phyloP scores from a whole-genome alignment of 129 eudicot genomes.

The Sambucus nigra region DNA sequence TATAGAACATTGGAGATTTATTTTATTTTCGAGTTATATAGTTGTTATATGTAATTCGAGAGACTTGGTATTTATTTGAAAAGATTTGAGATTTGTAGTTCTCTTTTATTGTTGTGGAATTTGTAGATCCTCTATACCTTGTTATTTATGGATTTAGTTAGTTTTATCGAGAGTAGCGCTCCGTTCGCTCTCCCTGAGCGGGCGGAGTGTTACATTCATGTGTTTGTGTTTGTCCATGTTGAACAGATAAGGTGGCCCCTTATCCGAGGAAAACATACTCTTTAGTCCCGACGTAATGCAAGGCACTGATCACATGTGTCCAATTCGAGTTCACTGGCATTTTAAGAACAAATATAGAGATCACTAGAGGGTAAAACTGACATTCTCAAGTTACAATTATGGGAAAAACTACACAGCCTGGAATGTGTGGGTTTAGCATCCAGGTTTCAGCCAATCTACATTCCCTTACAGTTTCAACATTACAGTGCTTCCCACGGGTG shows the following conservation, averaged over 20 bases:
- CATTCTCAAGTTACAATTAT: slow-evolving; percentile 47
- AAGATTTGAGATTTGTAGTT: no score
- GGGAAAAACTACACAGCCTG: slow-evolving; percentile 44
- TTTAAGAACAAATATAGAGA: slow-evolving; percentile 49
- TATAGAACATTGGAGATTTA: no score
- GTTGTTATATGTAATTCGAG: no score
- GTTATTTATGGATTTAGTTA: no score
- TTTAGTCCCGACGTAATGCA: slow-evolving; percentile 28
- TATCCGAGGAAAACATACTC: slow-evolving; percentile 23
- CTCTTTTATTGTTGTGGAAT: no score
- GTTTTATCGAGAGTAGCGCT: no score
- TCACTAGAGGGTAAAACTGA: slow-evolving; percentile 67
- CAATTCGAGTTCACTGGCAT: slow-evolving; percentile 66
- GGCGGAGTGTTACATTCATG: no score
- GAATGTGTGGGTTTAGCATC: slow-evolving; percentile 73
- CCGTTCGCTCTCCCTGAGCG: no score
- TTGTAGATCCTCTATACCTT: no score
- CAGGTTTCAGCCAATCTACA: slow-evolving; percentile 46
- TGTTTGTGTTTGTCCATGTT: slow-evolving; percentile 7
- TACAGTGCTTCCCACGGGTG: slow-evolving; percentile 47
- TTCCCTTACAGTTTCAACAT: slow-evolving; percentile 49
- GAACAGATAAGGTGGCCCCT: slow-evolving; percentile 31
- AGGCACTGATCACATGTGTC: slow-evolving; percentile 77
- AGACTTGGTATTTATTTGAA: no score
- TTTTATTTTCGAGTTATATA: no score